Evolutionary conservation across 805 yeast species (phyloP).

Genomic region (Saccharomycopsis olivae): DNA sequence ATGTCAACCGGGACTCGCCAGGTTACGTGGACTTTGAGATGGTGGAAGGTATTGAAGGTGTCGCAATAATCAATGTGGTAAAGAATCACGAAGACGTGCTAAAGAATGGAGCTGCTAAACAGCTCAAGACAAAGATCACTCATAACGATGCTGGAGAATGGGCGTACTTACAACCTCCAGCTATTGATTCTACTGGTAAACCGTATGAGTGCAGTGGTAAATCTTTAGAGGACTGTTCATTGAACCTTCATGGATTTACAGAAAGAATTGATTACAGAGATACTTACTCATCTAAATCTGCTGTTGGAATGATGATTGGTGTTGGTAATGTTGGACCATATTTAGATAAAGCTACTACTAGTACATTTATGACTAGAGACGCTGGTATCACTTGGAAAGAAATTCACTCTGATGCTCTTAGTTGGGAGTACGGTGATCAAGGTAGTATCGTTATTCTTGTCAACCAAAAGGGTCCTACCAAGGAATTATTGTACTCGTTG

Average conservation of each 20-base stretch:
- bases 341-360: slow-evolving; percentile 38
- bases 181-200: slow-evolving; percentile 48
- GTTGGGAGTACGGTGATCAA: slow-evolving; percentile 96
- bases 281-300: slow-evolving; percentile 79
- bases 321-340: slow-evolving; percentile 81
- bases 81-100: slow-evolving; percentile 37
- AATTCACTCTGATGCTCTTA: slow-evolving; percentile 56
- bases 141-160: slow-evolving; percentile 91
- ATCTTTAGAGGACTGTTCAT: slow-evolving; percentile 52
- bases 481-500: slow-evolving; percentile 50
- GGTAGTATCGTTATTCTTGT: slow-evolving; percentile 79
- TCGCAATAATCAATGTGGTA: slow-evolving; percentile 64
- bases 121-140: slow-evolving; percentile 62
- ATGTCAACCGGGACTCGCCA: slow-evolving; percentile 59
- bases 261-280: slow-evolving; percentile 79
- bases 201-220: slow-evolving; percentile 42
- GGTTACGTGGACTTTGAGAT: slow-evolving; percentile 90
- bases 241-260: slow-evolving; percentile 84
- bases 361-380: slow-evolving; percentile 76
- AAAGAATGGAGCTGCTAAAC: slow-evolving; percentile 31
- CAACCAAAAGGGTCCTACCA: slow-evolving; percentile 45
- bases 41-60: slow-evolving; percentile 76
- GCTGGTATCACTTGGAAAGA: slow-evolving; percentile 89
- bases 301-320: slow-evolving; percentile 81
- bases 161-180: slow-evolving; percentile 63